Evolutionary conservation across 2,329 filamentous ascomycete species (phyloP).

Genomic region (Elsinoe fawcettii): DNA sequence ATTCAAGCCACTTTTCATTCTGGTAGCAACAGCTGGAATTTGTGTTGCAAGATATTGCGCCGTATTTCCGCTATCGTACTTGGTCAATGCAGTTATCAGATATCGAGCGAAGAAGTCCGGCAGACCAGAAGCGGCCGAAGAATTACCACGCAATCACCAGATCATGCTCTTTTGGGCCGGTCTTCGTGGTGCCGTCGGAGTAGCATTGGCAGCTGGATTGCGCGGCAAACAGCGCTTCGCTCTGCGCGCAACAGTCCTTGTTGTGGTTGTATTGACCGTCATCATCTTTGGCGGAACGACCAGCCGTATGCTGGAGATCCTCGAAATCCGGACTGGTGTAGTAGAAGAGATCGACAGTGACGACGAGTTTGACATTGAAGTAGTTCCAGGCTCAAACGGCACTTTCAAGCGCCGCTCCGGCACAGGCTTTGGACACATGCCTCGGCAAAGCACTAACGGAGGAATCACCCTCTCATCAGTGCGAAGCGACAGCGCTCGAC

Average conservation of each 20-base stretch:
- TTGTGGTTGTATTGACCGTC: slow-evolving; percentile 93
- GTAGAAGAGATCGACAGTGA: slow-evolving; percentile 96
- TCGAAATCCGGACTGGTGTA: slow-evolving; percentile 92
- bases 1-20: slow-evolving; percentile 91
- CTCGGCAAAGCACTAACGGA: slow-evolving; percentile 52
- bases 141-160: slow-evolving; percentile 90
- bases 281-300: slow-evolving; percentile 99
- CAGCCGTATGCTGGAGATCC: slow-evolving; percentile 92
- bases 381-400: slow-evolving; percentile 54
- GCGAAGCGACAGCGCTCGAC: slow-evolving; percentile 27
- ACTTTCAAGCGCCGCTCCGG: slow-evolving; percentile 76
- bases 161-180: slow-evolving; percentile 99
- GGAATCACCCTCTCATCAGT: slow-evolving; percentile 49
- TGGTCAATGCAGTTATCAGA: slow-evolving; percentile 87
- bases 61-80: slow-evolving; percentile 82
- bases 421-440: slow-evolving; percentile 67
- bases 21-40: slow-evolving; percentile 84
- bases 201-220: slow-evolving; percentile 83
- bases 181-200: slow-evolving; percentile 87
- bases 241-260: slow-evolving; percentile 87
- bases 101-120: slow-evolving; percentile 75
- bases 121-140: slow-evolving; percentile 63
- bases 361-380: slow-evolving; percentile 95
- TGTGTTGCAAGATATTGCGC: slow-evolving; percentile 88
- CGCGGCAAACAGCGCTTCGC: slow-evolving; percentile 64